Evolutionary conservation across 2,329 filamentous ascomycete genomes (phyloP).

Genomic region (Graphilbum fragrans): DNA sequence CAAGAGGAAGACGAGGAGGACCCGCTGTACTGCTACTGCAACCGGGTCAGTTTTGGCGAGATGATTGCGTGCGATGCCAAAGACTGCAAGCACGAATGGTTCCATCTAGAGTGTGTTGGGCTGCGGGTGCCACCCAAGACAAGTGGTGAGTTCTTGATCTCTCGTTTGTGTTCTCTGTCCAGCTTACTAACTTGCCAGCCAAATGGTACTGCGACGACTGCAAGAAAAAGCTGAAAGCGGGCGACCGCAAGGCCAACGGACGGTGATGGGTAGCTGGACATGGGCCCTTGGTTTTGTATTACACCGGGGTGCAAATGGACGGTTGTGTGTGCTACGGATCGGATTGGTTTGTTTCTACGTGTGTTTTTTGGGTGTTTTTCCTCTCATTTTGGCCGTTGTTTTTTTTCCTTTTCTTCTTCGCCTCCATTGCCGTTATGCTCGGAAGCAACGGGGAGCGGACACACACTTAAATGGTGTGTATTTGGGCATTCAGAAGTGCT

Average conservation of each 20-base stretch:
- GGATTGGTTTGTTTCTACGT: constrained; percentile 3
- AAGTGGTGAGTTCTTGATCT: constrained; percentile 46
- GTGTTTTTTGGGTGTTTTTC: constrained; percentile 1
- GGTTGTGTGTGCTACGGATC: neutral
- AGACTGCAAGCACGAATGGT: constrained; percentile 67
- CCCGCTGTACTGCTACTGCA: constrained; percentile 68
- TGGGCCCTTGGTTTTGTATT: neutral
- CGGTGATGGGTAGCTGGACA: neutral
- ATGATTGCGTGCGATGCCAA: constrained; percentile 75
- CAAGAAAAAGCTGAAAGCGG: constrained; percentile 50
- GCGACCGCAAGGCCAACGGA: constrained; percentile 32
- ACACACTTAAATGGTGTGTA: no score
- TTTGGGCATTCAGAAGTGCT: no score
- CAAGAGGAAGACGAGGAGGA: constrained; percentile 55
- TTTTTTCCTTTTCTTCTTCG: neutral
- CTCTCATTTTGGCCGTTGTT: constrained; percentile 1
- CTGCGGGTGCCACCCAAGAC: constrained; percentile 66
- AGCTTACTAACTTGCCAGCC: constrained; percentile 28
- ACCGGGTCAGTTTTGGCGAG: constrained; percentile 68
- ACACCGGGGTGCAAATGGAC: neutral
- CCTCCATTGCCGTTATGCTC: no score
- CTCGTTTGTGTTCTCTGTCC: constrained; percentile 1
- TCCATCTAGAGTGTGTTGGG: constrained; percentile 72
- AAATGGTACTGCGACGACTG: constrained; percentile 80
- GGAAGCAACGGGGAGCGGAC: no score